These are phyloP conservation scores for Neofusicoccum laricinum DNA, from an alignment of 2,329 filamentous ascomycete species.

Conservation along the genomic window DNA sequence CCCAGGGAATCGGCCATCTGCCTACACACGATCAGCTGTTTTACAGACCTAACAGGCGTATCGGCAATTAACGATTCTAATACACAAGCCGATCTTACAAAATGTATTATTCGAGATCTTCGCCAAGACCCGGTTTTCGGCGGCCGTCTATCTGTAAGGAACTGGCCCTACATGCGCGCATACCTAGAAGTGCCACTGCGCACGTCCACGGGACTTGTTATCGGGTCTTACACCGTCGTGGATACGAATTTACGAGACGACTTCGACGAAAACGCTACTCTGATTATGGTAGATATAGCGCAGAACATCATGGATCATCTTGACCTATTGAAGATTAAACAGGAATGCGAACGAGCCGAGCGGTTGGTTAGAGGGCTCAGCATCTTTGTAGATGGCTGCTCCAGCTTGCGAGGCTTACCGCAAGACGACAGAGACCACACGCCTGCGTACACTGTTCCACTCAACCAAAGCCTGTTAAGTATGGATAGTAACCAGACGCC, in stretches of 20 bases:
- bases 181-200: conserved; percentile 34
- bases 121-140: conserved; percentile 31
- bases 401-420: no score
- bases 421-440: no score
- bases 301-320: conserved; percentile 22
- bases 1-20: background rate
- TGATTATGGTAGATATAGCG: background rate
- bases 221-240: conserved; percentile 31
- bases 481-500: background rate
- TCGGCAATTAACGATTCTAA: conserved; percentile 20
- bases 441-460: no score
- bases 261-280: conserved; percentile 27
- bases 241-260: conserved; percentile 25
- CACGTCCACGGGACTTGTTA: conserved; percentile 31
- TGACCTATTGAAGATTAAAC: background rate
- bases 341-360: background rate
- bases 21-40: background rate
- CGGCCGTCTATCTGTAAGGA: conserved; percentile 26
- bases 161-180: conserved; percentile 27
- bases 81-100: conserved; percentile 19
- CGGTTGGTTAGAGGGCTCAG: conserved; percentile 28
- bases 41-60: background rate
- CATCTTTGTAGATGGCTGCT: conserved; percentile 22
- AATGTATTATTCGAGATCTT: conserved; percentile 32
- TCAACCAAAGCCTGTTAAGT: no score